phyloP scores from a whole-genome alignment of 78 protist species.

The Dictyostelium citrinum region DNA sequence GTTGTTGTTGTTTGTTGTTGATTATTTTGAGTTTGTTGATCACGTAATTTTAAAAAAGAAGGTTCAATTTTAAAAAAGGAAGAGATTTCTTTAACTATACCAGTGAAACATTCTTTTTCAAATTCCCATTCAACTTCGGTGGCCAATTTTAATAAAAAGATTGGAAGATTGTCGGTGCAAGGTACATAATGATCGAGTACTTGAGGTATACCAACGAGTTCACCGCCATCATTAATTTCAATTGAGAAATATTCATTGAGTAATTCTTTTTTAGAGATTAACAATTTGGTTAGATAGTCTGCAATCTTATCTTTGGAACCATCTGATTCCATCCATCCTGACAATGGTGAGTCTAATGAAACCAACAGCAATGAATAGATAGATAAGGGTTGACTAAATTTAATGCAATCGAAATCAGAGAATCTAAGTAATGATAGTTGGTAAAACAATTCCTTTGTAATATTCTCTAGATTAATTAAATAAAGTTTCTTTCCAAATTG shows the following conservation, averaged over 20 bases:
- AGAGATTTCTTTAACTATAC: slow-evolving; percentile 57
- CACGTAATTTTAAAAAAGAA: slow-evolving; percentile 5
- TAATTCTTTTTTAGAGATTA: slow-evolving; percentile 46
- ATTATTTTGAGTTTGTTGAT: background rate
- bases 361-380: background rate
- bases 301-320: slow-evolving; percentile 66
- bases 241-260: slow-evolving; percentile 81
- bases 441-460: slow-evolving; percentile 69
- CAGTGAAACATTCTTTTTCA: slow-evolving; percentile 78
- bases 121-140: slow-evolving; percentile 82
- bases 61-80: slow-evolving; percentile 62
- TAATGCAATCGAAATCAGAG: slow-evolving; percentile 55
- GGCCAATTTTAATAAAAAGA: slow-evolving; percentile 73
- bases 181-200: slow-evolving; percentile 84
- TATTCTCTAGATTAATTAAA: slow-evolving; percentile 35
- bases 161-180: slow-evolving; percentile 74
- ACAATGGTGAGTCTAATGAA: slow-evolving; percentile 47
- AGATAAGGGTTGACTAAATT: slow-evolving; percentile 18
- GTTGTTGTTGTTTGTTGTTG: background rate
- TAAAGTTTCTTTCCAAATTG: slow-evolving; percentile 77
- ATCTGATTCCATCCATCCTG: slow-evolving; percentile 42
- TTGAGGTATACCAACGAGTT: slow-evolving; percentile 69
- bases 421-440: slow-evolving; percentile 34
- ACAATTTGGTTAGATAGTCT: slow-evolving; percentile 13
- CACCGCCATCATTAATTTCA: slow-evolving; percentile 39